Percentiles rank a stretch among this genome's conserved stretches.
phyloP scores from a whole-genome alignment of 805 yeast species.

The Wickerhamiella allomyrinae region DNA sequence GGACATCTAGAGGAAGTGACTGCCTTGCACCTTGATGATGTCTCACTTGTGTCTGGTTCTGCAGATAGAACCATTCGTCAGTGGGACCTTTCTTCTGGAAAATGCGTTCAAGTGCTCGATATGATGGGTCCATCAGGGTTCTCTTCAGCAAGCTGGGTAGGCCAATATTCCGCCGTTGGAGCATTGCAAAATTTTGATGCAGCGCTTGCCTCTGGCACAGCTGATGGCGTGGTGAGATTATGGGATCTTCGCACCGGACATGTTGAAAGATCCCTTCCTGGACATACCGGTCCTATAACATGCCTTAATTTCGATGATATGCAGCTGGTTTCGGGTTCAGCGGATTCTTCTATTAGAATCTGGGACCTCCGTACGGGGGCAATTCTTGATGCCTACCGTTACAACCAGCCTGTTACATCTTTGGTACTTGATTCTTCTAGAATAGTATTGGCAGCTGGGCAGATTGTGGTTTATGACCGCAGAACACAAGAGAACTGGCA shows the following conservation, averaged over 20 bases:
- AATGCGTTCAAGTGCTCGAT: conserved; percentile 57
- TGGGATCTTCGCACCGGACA: conserved; percentile 66
- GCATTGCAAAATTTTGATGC: conserved; percentile 61
- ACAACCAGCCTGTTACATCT: conserved; percentile 39
- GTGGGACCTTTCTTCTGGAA: conserved; percentile 58
- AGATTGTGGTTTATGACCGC: conserved; percentile 47
- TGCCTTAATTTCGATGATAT: conserved; percentile 55
- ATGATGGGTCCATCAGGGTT: conserved; percentile 26
- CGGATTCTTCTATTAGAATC: conserved; percentile 46
- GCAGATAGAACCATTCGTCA: conserved; percentile 58
- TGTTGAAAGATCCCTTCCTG: conserved; percentile 25
- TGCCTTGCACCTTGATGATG: conserved; percentile 1
- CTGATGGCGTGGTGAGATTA: conserved; percentile 57
- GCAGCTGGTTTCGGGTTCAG: conserved; percentile 47
- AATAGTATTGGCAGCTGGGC: conserved; percentile 40
- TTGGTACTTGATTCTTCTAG: conserved; percentile 46
- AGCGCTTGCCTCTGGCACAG: conserved; percentile 65
- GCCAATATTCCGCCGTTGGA: conserved; percentile 33
- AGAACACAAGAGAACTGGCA: conserved; percentile 38
- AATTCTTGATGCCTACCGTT: conserved; percentile 45
- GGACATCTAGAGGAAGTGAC: conserved; percentile 11
- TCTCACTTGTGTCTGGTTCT: conserved; percentile 49
- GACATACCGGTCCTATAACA: conserved; percentile 59
- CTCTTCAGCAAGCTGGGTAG: conserved; percentile 4
- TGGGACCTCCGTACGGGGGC: conserved; percentile 67